Percentiles rank a stretch among this genome's conserved stretches.
phyloP scores from a whole-genome alignment of 2,329 filamentous ascomycete genomes.

The Myriosclerotinia duriaeana region DNA sequence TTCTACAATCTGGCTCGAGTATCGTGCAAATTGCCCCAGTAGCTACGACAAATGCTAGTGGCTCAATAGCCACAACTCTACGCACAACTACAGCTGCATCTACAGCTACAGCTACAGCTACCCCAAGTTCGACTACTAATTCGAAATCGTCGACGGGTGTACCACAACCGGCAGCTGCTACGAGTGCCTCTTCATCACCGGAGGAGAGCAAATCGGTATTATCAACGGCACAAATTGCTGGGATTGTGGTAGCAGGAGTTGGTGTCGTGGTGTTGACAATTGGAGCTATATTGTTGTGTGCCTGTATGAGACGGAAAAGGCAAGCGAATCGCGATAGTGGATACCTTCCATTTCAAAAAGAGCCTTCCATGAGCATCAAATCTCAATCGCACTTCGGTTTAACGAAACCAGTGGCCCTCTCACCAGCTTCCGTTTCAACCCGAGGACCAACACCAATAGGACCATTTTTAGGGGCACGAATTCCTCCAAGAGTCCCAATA shows the following conservation, averaged over 20 bases:
- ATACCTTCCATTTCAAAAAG: constrained; percentile 38
- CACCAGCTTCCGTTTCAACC: constrained; percentile 19
- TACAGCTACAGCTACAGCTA: constrained; percentile 22
- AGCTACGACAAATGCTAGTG: constrained; percentile 27
- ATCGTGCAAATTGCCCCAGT: constrained; percentile 39
- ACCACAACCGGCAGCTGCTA: constrained; percentile 26
- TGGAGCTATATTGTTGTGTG: constrained; percentile 45
- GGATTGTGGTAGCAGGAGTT: constrained; percentile 56
- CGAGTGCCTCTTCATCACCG: constrained; percentile 17
- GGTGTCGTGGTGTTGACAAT: constrained; percentile 52
- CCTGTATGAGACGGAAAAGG: constrained; percentile 41
- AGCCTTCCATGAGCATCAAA: constrained; percentile 33
- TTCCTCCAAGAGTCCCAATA: constrained; percentile 35
- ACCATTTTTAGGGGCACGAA: constrained; percentile 26
- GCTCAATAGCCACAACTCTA: constrained; percentile 29
- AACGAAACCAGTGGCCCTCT: constrained; percentile 15
- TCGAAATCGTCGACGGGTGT: constrained; percentile 21
- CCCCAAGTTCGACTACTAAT: constrained; percentile 26
- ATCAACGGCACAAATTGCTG: constrained; percentile 50
- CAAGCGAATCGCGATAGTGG: constrained; percentile 38
- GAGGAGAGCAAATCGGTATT: constrained; percentile 27
- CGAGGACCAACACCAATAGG: constrained; percentile 34
- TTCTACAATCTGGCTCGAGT: constrained; percentile 44
- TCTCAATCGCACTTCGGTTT: constrained; percentile 24
- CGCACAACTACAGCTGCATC: constrained; percentile 16